These are phyloP conservation scores for Xenoacremonium recifei DNA, from an alignment of 2,329 filamentous ascomycete species.

Conservation along the genomic window DNA sequence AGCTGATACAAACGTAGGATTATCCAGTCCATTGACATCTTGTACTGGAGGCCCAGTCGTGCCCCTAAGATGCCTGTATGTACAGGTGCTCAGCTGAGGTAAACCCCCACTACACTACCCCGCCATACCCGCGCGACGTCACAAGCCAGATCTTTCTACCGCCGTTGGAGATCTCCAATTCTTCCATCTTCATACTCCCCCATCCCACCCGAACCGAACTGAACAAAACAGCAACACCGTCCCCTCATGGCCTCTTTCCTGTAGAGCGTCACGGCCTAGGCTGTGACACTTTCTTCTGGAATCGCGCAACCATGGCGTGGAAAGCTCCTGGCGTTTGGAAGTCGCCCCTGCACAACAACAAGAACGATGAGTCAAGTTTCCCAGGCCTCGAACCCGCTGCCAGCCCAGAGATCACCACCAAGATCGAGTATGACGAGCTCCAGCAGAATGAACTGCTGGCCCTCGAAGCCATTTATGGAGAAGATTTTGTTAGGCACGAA, in stretches of 20 bases:
- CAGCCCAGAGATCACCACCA: slow-evolving; percentile 40
- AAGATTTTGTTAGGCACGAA: slow-evolving; percentile 78
- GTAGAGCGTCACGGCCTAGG: slow-evolving; percentile 52
- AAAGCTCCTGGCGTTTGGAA: slow-evolving; percentile 49
- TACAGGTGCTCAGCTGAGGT: too few species aligned
- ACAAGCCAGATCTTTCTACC: slow-evolving; percentile 19
- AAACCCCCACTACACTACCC: too few species aligned
- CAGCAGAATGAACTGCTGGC: slow-evolving; percentile 87
- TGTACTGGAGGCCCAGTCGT: too few species aligned
- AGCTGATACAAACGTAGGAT: too few species aligned
- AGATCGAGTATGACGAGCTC: slow-evolving; percentile 73
- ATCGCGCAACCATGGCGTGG: slow-evolving; percentile 49
- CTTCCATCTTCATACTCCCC: slow-evolving; percentile 7
- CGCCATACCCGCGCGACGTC: slow-evolving; percentile 23
- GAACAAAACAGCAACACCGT: neutral
- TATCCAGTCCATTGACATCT: too few species aligned
- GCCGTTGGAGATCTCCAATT: slow-evolving; percentile 10
- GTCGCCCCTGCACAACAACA: slow-evolving; percentile 40
- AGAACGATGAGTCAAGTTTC: slow-evolving; percentile 49
- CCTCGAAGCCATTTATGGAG: slow-evolving; percentile 82
- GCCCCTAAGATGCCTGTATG: too few species aligned
- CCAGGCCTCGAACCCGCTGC: slow-evolving; percentile 46
- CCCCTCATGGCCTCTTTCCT: slow-evolving; percentile 45
- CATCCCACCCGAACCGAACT: neutral
- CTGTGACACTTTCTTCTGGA: slow-evolving; percentile 45